Conservation (phyloP, 2,329 filamentous ascomycete species). For the Talaromyces sp. region DNA sequence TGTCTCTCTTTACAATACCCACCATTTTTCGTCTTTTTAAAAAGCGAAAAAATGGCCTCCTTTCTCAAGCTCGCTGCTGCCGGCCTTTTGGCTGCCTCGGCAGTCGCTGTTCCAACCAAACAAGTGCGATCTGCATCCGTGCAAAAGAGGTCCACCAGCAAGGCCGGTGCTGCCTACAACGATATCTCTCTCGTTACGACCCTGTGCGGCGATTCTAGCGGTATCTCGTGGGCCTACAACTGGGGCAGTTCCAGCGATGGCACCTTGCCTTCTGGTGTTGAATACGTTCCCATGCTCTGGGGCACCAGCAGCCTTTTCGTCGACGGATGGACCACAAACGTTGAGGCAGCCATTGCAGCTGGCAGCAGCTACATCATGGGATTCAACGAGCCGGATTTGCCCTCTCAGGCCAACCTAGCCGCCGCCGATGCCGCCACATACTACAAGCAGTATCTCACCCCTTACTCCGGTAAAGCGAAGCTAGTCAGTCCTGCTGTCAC, state of each 20-base stretch:
- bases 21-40: slow-evolving; percentile 8
- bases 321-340: slow-evolving; percentile 35
- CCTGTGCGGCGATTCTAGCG: slow-evolving; percentile 37
- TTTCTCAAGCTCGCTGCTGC: slow-evolving; percentile 5
- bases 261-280: slow-evolving; percentile 33
- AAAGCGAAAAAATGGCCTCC: not conserved
- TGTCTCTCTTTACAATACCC: not conserved
- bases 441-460: slow-evolving; percentile 42
- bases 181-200: slow-evolving; percentile 31
- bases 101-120: not conserved
- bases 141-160: slow-evolving; percentile 30
- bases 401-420: slow-evolving; percentile 40
- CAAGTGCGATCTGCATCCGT: not conserved
- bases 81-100: slow-evolving; percentile 4
- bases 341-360: slow-evolving; percentile 35
- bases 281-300: slow-evolving; percentile 50
- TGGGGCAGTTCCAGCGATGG: slow-evolving; percentile 40
- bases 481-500: slow-evolving; percentile 47
- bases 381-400: slow-evolving; percentile 50
- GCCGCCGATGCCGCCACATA: slow-evolving; percentile 36
- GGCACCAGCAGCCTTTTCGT: slow-evolving; percentile 37
- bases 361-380: slow-evolving; percentile 41
- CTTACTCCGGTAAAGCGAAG: slow-evolving; percentile 35
- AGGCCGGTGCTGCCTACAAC: slow-evolving; percentile 39
- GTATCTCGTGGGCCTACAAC: slow-evolving; percentile 47